Evolutionary conservation across 306 rosid species (phyloP).

Genomic region (Cucumis melo): DNA sequence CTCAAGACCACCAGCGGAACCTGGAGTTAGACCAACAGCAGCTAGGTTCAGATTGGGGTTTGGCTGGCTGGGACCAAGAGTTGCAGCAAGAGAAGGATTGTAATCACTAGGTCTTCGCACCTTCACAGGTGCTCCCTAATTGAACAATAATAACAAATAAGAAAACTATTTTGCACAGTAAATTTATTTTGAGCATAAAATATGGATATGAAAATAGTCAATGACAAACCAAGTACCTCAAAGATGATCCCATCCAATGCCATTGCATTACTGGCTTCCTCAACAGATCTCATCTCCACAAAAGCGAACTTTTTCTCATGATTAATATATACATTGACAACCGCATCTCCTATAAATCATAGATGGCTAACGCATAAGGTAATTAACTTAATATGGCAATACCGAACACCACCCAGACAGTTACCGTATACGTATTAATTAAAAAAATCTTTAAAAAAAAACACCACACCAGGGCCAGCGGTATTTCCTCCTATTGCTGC

Average conservation of each 20-base stretch:
- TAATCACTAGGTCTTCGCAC: conserved; percentile 98
- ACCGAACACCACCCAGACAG: background rate
- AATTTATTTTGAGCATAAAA: background rate
- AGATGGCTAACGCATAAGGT: background rate
- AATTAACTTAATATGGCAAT: background rate
- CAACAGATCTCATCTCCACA: conserved; percentile 99
- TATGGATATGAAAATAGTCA: background rate
- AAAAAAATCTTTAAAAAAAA: background rate
- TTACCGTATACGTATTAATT: background rate
- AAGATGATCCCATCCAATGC: conserved; percentile 96
- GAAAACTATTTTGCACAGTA: background rate
- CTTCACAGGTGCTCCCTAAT: conserved; percentile 95
- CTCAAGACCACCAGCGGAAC: conserved; percentile 99
- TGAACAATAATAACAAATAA: background rate
- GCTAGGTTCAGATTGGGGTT: conserved; percentile 78
- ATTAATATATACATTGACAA: conserved; percentile 92
- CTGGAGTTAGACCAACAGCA: conserved; percentile 94
- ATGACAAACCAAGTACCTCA: conserved; percentile 37
- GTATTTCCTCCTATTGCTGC: conserved; percentile 96
- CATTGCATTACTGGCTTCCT: conserved; percentile 99
- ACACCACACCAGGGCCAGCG: conserved; percentile 77
- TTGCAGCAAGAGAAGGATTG: conserved; percentile 94
- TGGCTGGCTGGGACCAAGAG: conserved; percentile 98
- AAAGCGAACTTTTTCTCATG: conserved; percentile 98
- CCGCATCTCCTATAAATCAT: conserved; percentile 74